Evolutionary conservation across 176 grass and related monocot genomes (phyloP).

Genomic region (Eremochloa ophiuroides): DNA sequence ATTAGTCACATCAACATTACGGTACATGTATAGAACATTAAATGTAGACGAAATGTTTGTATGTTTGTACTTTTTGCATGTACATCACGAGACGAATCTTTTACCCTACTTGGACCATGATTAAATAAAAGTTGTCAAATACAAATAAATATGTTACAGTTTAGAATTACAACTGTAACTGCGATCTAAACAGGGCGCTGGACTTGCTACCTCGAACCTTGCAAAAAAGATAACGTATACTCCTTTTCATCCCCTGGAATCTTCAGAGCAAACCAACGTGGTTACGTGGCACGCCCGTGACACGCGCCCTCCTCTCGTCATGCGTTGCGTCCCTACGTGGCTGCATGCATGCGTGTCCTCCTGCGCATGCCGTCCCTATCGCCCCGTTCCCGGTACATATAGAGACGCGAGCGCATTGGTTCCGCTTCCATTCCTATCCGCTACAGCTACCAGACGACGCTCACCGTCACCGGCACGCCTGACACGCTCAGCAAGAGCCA

Average conservation of each 20-base stretch:
- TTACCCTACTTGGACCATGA: too few species aligned
- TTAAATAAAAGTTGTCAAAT: too few species aligned
- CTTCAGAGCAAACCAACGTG: background rate
- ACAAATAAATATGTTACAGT: too few species aligned
- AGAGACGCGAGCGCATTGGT: background rate
- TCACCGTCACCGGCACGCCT: background rate
- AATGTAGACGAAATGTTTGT: too few species aligned
- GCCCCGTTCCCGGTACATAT: background rate
- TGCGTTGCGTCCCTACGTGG: background rate
- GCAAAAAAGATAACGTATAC: background rate
- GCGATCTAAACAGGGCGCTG: background rate
- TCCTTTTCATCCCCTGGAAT: background rate
- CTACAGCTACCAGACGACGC: background rate
- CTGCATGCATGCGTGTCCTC: conserved; percentile 5
- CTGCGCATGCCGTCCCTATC: background rate
- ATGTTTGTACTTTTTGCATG: too few species aligned
- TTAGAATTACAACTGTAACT: background rate
- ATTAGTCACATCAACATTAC: too few species aligned
- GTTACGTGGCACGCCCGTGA: conserved; percentile 7
- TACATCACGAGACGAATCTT: too few species aligned
- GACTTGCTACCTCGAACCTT: background rate
- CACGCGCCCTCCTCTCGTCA: conserved; percentile 25
- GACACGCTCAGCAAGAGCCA: too few species aligned
- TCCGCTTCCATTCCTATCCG: background rate
- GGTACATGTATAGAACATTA: too few species aligned